Evolutionary conservation across 2,329 filamentous ascomycete species (phyloP), one percentile per base, ranked within the genome.

Genomic region (Aspergillus sergii): DNA sequence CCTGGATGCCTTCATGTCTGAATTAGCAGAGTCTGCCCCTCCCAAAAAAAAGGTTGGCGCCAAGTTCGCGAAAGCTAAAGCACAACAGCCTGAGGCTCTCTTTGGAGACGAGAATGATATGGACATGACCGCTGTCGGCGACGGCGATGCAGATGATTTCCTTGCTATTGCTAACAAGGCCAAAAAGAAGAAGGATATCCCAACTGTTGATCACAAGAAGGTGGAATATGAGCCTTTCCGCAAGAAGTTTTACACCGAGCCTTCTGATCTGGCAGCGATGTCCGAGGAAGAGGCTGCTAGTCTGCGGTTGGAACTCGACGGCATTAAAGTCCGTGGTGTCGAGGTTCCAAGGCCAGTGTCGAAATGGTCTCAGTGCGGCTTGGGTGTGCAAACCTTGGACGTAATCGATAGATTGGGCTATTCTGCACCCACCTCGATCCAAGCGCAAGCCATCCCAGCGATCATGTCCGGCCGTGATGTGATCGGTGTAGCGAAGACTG

Each of bases 401-500:
- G 91, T 97, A 43, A 89, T 99, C 66, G 87, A 89, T 45, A 87
- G 86, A 59, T 81, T 97, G 43, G 91, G 91, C 8, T 99, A 93
- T 75, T 91, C 96, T 61, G 91, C 89, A 73, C 94, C 95, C 0
- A 98, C 95, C 0, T 88, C 94, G 0, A 98, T 99, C 71, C 95
- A 99, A 78, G 90, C 94, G 78, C 95, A 99, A 78, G 95, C 95
- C 2, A 89, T 98, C 64, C 95, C 95, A 2, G 90, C 93, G 11
- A 92, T 97, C 72, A 97, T 98, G 92, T 96, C 94, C 32, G 95
- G 95, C 11, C 88, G 93, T 69, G 95, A 99, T 81, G 91, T 97
- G 43, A 93, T 99, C 67, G 95, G 94, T 68, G 93, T 99, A 59
- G 95, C 95, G 21, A 98, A 98, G 82, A 99, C 95, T 30, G 95